Evolutionary conservation across 1,284 basidiomycete genomes (phyloP).

Genomic region (Coniferiporia sulphurascens): DNA sequence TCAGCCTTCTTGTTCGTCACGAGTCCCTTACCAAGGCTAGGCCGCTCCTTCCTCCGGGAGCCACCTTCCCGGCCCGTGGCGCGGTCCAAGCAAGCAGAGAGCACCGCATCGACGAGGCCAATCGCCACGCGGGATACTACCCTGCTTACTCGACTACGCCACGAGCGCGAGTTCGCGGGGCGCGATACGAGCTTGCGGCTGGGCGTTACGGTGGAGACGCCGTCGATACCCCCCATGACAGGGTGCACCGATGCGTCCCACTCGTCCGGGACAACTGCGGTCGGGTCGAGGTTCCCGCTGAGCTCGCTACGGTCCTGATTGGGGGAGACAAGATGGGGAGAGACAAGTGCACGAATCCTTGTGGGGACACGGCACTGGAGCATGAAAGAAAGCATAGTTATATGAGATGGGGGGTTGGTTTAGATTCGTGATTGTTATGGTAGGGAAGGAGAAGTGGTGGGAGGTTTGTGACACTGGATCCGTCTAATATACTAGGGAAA

Average conservation of each 20-base stretch:
- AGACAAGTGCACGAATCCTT: too few species aligned
- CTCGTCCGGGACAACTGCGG: not conserved
- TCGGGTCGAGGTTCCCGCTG: not conserved
- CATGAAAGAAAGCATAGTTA: too few species aligned
- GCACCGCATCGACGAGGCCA: not conserved
- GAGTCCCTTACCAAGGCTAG: too few species aligned
- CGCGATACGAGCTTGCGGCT: not conserved
- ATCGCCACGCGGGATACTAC: not conserved
- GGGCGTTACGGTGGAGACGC: not conserved
- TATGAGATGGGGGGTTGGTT: too few species aligned
- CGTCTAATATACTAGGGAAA: too few species aligned
- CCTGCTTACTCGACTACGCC: not conserved
- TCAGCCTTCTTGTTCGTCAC: too few species aligned
- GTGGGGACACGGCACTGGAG: too few species aligned
- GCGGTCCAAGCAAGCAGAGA: not conserved
- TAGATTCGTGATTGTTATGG: too few species aligned
- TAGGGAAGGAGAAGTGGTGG: too few species aligned
- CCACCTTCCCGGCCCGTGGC: not conserved
- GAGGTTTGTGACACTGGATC: too few species aligned
- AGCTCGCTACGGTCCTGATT: not conserved
- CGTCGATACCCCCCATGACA: not conserved
- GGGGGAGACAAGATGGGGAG: too few species aligned
- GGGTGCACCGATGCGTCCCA: not conserved
- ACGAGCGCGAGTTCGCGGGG: not conserved
- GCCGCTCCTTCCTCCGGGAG: not conserved